Conservation (phyloP, 441 rosid species). For the Croton setiger region DNA sequence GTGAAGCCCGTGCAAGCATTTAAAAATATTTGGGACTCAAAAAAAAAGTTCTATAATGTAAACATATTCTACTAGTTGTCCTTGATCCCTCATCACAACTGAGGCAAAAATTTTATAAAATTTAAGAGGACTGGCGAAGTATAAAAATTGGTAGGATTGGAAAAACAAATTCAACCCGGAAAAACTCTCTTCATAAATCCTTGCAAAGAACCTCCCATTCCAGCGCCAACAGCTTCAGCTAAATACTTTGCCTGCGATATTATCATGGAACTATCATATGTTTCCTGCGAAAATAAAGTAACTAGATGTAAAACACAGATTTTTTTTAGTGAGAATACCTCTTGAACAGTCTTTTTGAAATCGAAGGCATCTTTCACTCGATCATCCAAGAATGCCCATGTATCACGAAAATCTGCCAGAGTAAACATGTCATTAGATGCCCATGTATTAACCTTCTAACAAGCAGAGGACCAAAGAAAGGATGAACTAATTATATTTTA, state of each 20-base stretch:
- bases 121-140: not conserved
- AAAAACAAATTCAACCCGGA: slow-evolving; percentile 20
- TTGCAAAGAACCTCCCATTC: slow-evolving; percentile 81
- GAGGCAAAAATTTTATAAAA: slow-evolving; percentile 5
- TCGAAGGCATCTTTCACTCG: slow-evolving; percentile 88
- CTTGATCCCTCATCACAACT: not conserved
- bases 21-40: not conserved
- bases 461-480: not conserved
- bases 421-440: not conserved
- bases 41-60: not conserved
- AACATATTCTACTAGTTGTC: not conserved
- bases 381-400: slow-evolving; percentile 76
- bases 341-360: slow-evolving; percentile 74
- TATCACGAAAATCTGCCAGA: slow-evolving; percentile 57
- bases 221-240: slow-evolving; percentile 88
- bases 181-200: slow-evolving; percentile 55
- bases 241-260: slow-evolving; percentile 75
- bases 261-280: slow-evolving; percentile 10
- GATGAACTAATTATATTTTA: no score
- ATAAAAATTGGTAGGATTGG: not conserved
- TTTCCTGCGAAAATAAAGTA: not conserved
- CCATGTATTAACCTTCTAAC: not conserved
- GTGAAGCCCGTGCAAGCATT: not conserved
- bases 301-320: slow-evolving; percentile 1
- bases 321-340: slow-evolving; percentile 43